These are phyloP conservation scores for Amanita fuliginea DNA, from an alignment of 768 basidiomycete genomes.

Conservation along the genomic window DNA sequence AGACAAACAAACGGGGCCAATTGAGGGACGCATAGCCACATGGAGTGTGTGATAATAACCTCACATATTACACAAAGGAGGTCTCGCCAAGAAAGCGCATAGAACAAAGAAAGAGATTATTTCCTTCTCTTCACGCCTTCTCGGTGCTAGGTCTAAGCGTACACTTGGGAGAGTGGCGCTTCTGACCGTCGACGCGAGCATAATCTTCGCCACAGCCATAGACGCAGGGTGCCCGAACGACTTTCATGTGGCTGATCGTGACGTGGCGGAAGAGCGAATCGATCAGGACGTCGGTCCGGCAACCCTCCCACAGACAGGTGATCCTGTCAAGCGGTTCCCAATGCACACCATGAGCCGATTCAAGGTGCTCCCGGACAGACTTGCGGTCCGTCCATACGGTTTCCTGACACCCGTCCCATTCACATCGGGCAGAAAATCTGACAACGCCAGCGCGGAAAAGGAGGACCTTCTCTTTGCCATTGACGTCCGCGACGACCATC, in stretches of 20 bases:
- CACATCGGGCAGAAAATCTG: not conserved
- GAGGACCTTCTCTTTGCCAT: not conserved
- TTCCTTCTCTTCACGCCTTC: too few relatives aligned
- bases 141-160: too few relatives aligned
- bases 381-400: not conserved
- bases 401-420: not conserved
- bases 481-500: not conserved
- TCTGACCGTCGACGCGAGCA: not conserved
- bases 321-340: not conserved
- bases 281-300: not conserved
- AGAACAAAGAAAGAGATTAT: not conserved
- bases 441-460: constrained; percentile 1
- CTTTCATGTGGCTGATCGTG: constrained; percentile 1
- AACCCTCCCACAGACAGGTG: not conserved
- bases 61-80: not conserved
- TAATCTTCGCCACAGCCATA: not conserved
- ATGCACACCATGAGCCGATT: not conserved
- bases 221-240: not conserved
- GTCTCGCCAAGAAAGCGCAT: not conserved
- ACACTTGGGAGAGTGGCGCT: not conserved
- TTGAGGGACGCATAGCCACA: not conserved
- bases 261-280: constrained; percentile 2
- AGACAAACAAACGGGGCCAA: too few relatives aligned
- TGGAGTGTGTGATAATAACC: not conserved
- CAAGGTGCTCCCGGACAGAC: constrained; percentile 1